Evolutionary conservation across 228 moss, liverwort and hornwort species (phyloP).

Genomic region (Sphagnum fallax): DNA sequence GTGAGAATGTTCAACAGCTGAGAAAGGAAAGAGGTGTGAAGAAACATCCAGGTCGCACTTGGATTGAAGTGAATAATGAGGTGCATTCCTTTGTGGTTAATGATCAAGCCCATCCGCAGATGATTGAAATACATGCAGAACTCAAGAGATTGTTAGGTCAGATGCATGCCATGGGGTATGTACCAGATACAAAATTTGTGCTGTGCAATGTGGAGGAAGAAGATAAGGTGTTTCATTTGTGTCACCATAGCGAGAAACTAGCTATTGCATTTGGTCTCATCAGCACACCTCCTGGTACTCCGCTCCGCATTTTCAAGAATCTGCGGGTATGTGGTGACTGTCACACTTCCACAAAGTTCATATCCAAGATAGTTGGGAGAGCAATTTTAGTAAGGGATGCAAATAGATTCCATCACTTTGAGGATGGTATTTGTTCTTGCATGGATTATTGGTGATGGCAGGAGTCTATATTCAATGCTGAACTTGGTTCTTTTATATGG

Average conservation of each 20-base stretch:
- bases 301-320: conserved; percentile 2
- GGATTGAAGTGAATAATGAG: neutral
- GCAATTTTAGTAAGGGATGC: conserved; percentile 12
- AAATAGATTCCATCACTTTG: conserved; percentile 12
- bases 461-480: too few species aligned
- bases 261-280: conserved; percentile 3
- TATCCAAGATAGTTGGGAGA: conserved; percentile 8
- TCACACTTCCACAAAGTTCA: conserved; percentile 7
- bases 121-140: neutral
- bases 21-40: conserved; percentile 1
- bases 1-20: neutral
- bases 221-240: neutral
- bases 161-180: neutral
- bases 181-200: conserved; percentile 1
- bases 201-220: neutral
- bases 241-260: neutral
- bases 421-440: conserved; percentile 12
- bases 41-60: conserved; percentile 4
- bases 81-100: conserved; percentile 4
- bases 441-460: too few species aligned
- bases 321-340: conserved; percentile 10
- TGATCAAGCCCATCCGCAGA: neutral
- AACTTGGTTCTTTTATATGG: too few species aligned
- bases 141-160: neutral
- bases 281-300: conserved; percentile 1